These are phyloP conservation scores for Venturia asperata DNA, from an alignment of 2,329 filamentous ascomycete species.

Conservation along the genomic window DNA sequence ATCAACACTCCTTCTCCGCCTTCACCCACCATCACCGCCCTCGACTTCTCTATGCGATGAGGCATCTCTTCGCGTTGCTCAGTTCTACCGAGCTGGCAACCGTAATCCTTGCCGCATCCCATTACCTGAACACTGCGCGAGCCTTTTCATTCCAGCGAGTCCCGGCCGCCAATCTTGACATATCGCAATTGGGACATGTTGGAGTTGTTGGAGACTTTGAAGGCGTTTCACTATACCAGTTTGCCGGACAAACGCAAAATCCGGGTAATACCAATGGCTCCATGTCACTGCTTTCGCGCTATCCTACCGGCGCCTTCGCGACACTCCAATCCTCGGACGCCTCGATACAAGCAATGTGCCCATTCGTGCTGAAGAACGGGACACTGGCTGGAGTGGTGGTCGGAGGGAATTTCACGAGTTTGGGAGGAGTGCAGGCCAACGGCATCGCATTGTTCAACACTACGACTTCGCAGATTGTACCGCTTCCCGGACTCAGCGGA, in stretches of 20 bases:
- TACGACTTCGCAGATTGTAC: conserved; percentile 59
- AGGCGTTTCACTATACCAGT: conserved; percentile 85
- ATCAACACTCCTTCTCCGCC: neutral
- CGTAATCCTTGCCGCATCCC: conserved; percentile 26
- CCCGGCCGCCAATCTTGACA: conserved; percentile 67
- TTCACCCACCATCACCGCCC: neutral
- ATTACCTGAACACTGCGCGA: conserved; percentile 24
- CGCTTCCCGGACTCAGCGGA: conserved; percentile 75
- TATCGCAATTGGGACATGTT: conserved; percentile 70
- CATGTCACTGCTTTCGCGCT: conserved; percentile 68
- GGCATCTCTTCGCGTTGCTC: conserved; percentile 19
- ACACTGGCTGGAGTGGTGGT: conserved; percentile 68
- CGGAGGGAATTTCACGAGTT: conserved; percentile 90
- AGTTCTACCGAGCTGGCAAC: conserved; percentile 24
- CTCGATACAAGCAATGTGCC: conserved; percentile 81
- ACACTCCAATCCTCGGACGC: conserved; percentile 71
- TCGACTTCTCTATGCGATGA: conserved; percentile 17
- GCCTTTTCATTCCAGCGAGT: conserved; percentile 51
- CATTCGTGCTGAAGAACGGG: conserved; percentile 61
- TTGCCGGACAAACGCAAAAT: conserved; percentile 67
- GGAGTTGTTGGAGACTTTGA: conserved; percentile 85
- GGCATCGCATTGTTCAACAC: conserved; percentile 78
- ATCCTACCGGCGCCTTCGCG: conserved; percentile 79
- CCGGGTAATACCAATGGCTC: conserved; percentile 64
- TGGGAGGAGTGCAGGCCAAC: conserved; percentile 67